Percentiles rank a stretch among this genome's conserved stretches.
Evolutionary conservation across 176 grass and related monocot genomes (phyloP).

Genomic region (Triticum monococcum): DNA sequence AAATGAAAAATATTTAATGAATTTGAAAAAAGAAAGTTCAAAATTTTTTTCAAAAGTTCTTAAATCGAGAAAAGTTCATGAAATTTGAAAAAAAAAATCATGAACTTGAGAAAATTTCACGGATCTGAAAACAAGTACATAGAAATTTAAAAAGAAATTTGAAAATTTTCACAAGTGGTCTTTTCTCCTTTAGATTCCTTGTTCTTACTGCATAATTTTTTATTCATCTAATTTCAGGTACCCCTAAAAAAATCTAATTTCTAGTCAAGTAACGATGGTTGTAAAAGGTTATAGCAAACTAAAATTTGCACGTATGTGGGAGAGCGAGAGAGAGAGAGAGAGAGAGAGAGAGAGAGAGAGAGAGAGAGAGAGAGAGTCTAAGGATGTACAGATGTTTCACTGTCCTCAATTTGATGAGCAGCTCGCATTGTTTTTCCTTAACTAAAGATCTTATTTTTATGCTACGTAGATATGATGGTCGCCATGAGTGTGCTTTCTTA

Average conservation of each 20-base stretch:
- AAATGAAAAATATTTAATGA: no score
- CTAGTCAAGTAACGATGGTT: background rate
- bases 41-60: no score
- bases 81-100: no score
- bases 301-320: no score
- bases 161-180: no score
- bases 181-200: background rate
- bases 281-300: background rate
- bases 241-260: no score
- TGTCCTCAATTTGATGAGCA: slow-evolving; percentile 3
- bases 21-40: no score
- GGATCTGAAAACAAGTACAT: no score
- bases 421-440: background rate
- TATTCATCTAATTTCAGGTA: background rate
- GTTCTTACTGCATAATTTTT: background rate
- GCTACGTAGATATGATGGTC: background rate
- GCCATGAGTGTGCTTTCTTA: background rate
- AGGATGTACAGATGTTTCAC: background rate
- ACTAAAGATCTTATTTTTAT: background rate
- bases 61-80: no score
- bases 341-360: background rate
- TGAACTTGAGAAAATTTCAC: no score
- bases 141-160: no score
- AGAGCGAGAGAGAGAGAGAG: background rate
- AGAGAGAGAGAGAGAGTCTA: background rate